Evolutionary conservation across 768 basidiomycete species (phyloP).

Genomic region (Collybia sp.): DNA sequence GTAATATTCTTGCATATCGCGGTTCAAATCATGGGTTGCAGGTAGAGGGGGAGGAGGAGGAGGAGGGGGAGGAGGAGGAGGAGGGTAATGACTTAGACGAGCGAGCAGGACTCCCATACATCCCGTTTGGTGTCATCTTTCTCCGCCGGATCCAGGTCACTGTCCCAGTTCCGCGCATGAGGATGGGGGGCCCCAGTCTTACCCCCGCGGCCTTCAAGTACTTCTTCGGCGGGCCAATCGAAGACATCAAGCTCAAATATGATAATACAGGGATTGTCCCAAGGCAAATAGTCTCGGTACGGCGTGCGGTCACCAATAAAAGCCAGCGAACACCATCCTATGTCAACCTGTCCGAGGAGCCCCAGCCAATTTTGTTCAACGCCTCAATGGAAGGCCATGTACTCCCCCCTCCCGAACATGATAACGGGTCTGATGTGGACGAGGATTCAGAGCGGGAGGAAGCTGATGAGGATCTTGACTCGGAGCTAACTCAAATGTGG

Average conservation of each 20-base stretch:
- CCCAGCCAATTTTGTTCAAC: neutral
- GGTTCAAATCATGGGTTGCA: too few species aligned
- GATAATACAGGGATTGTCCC: neutral
- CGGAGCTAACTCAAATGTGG: neutral
- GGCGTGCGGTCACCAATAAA: neutral
- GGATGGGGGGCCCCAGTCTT: slow-evolving; percentile 1
- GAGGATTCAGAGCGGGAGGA: neutral
- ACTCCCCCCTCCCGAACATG: neutral
- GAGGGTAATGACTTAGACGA: neutral
- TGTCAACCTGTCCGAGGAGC: neutral
- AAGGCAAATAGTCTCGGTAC: neutral
- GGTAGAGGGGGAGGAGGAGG: slow-evolving; percentile 4
- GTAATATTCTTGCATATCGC: neutral
- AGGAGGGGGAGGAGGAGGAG: slow-evolving; percentile 8
- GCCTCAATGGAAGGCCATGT: neutral
- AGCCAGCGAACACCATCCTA: neutral
- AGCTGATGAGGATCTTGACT: neutral
- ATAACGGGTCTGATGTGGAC: neutral
- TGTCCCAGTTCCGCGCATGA: neutral
- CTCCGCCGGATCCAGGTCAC: slow-evolving; percentile 1
- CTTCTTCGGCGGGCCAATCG: neutral
- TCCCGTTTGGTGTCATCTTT: slow-evolving; percentile 9
- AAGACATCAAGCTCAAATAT: neutral
- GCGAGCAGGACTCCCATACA: neutral
- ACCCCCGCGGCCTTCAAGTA: neutral